phyloP scores from a whole-genome alignment of 768 basidiomycete genomes.

The Dioszegia hungarica region DNA sequence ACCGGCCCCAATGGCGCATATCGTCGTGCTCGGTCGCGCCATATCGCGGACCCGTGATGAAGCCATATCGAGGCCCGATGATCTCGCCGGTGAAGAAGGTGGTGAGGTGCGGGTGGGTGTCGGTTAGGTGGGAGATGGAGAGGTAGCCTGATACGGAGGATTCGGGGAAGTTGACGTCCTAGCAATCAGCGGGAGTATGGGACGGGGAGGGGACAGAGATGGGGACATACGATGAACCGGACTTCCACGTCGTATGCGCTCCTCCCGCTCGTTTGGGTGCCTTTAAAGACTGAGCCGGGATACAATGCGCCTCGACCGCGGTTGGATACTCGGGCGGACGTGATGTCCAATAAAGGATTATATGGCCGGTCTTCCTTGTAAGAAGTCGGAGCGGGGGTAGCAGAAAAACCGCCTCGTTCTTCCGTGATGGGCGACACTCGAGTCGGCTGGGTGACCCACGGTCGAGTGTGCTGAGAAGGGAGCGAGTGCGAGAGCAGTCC shows the following conservation, averaged over 20 bases:
- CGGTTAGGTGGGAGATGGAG: constrained; percentile 83
- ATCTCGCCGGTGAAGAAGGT: constrained; percentile 97
- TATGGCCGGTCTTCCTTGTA: constrained; percentile 12
- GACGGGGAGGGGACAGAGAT: not conserved
- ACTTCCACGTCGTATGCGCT: constrained; percentile 93
- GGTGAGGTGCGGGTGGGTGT: constrained; percentile 91
- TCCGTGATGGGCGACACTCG: not conserved
- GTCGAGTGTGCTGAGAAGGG: constrained; percentile 24
- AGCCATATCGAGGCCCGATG: constrained; percentile 83
- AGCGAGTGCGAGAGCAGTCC: constrained; percentile 21
- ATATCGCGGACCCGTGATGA: constrained; percentile 64
- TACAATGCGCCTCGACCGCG: constrained; percentile 53
- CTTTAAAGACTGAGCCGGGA: constrained; percentile 80
- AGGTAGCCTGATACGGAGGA: constrained; percentile 88
- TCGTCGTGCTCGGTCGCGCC: constrained; percentile 80
- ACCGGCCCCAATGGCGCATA: constrained; percentile 88
- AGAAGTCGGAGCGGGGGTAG: not conserved
- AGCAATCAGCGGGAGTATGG: not conserved
- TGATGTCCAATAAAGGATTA: constrained; percentile 44
- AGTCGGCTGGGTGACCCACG: constrained; percentile 16
- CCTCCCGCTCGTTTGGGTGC: constrained; percentile 88
- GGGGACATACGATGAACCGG: constrained; percentile 70
- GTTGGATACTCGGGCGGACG: constrained; percentile 24
- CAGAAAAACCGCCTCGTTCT: not conserved
- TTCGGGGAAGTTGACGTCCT: constrained; percentile 85